A percentile compares a stretch with the other conserved stretches of the same genome.
Conservation (phyloP, 352 stramenopile genomes). For the Globisporangium abappressorium region DNA sequence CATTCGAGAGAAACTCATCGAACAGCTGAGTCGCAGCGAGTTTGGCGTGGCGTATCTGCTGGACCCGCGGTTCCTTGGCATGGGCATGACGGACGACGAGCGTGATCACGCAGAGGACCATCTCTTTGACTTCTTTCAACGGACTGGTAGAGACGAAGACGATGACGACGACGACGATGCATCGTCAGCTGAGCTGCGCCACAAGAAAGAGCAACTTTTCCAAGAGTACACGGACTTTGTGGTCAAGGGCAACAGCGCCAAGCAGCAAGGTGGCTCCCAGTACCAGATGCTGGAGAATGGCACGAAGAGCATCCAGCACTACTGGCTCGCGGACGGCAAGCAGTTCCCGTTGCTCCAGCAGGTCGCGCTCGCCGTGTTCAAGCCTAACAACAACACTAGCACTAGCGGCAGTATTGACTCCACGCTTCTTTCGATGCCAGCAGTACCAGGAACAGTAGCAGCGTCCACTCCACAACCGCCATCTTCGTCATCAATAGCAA, state of each 20-base stretch:
- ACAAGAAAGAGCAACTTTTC: conserved; percentile 19
- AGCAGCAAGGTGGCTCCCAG: conserved; percentile 20
- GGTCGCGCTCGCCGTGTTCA: conserved; percentile 26
- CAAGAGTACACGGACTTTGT: conserved; percentile 35
- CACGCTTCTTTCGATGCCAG: not conserved
- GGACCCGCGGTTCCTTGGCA: conserved; percentile 17
- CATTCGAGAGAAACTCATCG: not conserved
- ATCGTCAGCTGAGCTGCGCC: not conserved
- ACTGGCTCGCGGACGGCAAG: conserved; percentile 30
- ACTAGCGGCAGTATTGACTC: not conserved
- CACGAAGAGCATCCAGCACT: conserved; percentile 34
- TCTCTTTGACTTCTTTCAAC: conserved; percentile 23
- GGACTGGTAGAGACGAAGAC: not conserved
- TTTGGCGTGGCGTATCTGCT: conserved; percentile 15
- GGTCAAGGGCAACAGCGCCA: conserved; percentile 25
- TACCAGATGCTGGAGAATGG: conserved; percentile 26
- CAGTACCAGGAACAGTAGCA: not conserved
- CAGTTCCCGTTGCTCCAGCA: conserved; percentile 29
- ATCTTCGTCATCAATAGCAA: not conserved
- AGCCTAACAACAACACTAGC: not conserved
- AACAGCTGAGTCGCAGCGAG: not conserved
- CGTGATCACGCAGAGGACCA: conserved; percentile 34
- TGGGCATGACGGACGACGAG: conserved; percentile 18
- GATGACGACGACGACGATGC: not conserved
- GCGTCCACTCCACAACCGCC: not conserved